Evolutionary conservation across 2,329 filamentous ascomycete genomes (phyloP).

Genomic region (Clonostachys solani): DNA sequence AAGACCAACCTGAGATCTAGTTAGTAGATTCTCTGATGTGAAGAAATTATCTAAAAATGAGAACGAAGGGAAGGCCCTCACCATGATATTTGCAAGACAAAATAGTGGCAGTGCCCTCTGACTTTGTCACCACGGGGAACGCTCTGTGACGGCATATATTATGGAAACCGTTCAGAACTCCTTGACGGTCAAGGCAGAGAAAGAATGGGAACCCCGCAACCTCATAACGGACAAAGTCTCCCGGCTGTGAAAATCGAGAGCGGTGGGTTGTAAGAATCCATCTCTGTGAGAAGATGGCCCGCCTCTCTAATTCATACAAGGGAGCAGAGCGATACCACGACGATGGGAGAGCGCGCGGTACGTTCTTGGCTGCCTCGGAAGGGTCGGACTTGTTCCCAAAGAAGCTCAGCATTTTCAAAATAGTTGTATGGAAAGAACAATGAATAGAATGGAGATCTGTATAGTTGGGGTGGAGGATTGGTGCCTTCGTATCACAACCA

Average conservation of each 20-base stretch:
- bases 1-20: slow-evolving; percentile 58
- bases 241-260: slow-evolving; percentile 17
- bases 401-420: too few species aligned
- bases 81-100: background rate
- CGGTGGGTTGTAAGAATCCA: slow-evolving; percentile 31
- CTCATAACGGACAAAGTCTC: slow-evolving; percentile 52
- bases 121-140: slow-evolving; percentile 48
- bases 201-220: slow-evolving; percentile 53
- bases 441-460: too few species aligned
- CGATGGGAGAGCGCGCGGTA: slow-evolving; percentile 9
- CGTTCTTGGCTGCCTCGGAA: too few species aligned
- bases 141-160: slow-evolving; percentile 60
- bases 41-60: too few species aligned
- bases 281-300: slow-evolving; percentile 45
- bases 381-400: too few species aligned
- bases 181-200: slow-evolving; percentile 41
- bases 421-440: too few species aligned
- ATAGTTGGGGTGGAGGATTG: too few species aligned
- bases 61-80: too few species aligned
- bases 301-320: slow-evolving; percentile 46
- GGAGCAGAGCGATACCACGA: slow-evolving; percentile 25
- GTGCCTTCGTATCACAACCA: too few species aligned
- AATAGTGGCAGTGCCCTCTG: background rate
- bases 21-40: too few species aligned
- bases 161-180: slow-evolving; percentile 54